Conservation (phyloP, 1,284 basidiomycete species). For the Ceratobasidium sp. region DNA sequence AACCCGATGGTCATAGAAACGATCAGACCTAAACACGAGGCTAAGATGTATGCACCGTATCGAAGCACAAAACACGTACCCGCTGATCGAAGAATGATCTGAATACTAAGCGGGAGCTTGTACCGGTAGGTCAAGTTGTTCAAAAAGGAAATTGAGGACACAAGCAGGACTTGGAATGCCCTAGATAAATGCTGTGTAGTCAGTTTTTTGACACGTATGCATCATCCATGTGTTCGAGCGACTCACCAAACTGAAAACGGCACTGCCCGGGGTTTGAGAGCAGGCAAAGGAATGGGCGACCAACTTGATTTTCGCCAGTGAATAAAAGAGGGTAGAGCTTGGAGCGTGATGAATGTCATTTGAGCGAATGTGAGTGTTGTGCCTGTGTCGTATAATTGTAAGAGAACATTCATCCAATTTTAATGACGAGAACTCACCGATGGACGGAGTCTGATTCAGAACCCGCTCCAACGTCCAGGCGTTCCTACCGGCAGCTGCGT, state of each 20-base stretch:
- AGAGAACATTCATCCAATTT: neutral
- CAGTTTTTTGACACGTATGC: conserved; percentile 75
- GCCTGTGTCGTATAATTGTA: conserved; percentile 58
- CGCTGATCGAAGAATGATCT: conserved; percentile 90
- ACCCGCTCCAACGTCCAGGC: conserved; percentile 77
- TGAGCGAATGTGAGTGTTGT: conserved; percentile 88
- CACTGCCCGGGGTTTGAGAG: conserved; percentile 72
- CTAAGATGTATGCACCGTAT: conserved; percentile 6
- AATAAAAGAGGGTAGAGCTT: conserved; percentile 69
- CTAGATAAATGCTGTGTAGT: conserved; percentile 85
- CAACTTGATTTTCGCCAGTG: conserved; percentile 46
- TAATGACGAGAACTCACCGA: conserved; percentile 62
- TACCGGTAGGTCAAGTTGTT: conserved; percentile 89
- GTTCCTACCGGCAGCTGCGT: conserved; percentile 62
- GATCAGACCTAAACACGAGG: conserved; percentile 59
- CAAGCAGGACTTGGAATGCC: conserved; percentile 73
- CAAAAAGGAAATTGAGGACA: conserved; percentile 74
- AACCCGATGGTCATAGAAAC: conserved; percentile 76
- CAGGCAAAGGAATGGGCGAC: conserved; percentile 54
- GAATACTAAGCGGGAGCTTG: conserved; percentile 80
- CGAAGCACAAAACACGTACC: conserved; percentile 60
- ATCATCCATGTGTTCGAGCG: conserved; percentile 82
- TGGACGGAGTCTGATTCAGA: conserved; percentile 71
- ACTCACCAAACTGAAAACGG: conserved; percentile 76
- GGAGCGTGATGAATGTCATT: conserved; percentile 78